A percentile compares a stretch with the other conserved stretches of the same genome.
These are phyloP conservation scores for Paragyromitra xinjiangensis DNA, from an alignment of 495 filamentous ascomycete species.

Conservation along the genomic window DNA sequence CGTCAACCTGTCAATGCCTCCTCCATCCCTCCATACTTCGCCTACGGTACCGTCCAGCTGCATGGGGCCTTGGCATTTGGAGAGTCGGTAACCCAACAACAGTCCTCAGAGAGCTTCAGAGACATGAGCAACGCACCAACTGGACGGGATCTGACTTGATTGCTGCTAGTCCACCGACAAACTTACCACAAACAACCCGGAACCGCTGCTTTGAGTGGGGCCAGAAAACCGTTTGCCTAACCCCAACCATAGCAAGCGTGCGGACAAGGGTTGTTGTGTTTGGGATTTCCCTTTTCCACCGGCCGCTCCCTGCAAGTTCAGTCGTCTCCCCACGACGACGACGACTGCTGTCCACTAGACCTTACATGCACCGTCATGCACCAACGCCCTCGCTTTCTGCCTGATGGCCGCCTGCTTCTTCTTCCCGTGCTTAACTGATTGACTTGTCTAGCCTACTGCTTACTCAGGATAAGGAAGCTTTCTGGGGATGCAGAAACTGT, in stretches of 20 bases:
- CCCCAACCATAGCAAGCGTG: conserved; percentile 29
- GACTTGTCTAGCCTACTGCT: conserved; percentile 47
- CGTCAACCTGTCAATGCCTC: conserved; percentile 47
- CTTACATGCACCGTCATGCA: conserved; percentile 51
- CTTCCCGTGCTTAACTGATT: conserved; percentile 49
- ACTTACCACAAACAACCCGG: conserved; percentile 50
- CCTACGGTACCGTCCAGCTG: conserved; percentile 44
- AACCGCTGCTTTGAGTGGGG: conserved; percentile 50
- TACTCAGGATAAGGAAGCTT: conserved; percentile 46
- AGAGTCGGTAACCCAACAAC: conserved; percentile 39
- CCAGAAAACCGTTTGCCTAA: conserved; percentile 51
- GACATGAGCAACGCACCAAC: conserved; percentile 47
- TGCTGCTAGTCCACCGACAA: conserved; percentile 47
- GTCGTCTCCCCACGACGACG: conserved; percentile 47
- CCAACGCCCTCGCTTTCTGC: conserved; percentile 51
- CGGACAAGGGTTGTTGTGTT: conserved; percentile 50
- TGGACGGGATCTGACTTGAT: conserved; percentile 52
- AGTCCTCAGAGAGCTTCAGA: conserved; percentile 22
- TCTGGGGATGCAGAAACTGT: conserved; percentile 32
- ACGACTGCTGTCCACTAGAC: conserved; percentile 40
- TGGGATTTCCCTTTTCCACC: conserved; percentile 49
- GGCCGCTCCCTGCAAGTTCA: conserved; percentile 38
- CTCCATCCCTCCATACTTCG: conserved; percentile 41
- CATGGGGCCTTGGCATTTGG: conserved; percentile 37
- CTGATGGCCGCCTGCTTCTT: conserved; percentile 53